These are phyloP conservation scores for Umbelopsis isabellina DNA, from an alignment of 192 early-diverging fungal genomes.

Conservation along the genomic window DNA sequence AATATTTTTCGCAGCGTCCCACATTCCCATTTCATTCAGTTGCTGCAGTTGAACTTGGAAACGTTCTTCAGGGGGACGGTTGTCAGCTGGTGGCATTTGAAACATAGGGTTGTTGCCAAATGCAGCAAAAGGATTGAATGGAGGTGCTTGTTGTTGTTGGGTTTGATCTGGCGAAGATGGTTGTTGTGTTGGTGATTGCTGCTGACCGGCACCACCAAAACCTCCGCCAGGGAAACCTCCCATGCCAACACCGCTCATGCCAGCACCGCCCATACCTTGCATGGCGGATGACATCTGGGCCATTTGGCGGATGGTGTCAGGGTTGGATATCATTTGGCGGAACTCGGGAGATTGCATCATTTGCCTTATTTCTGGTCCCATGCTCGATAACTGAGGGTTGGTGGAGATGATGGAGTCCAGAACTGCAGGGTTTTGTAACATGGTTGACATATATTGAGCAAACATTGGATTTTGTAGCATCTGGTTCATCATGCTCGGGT, in stretches of 20 bases:
- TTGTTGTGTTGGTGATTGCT: conserved; percentile 31
- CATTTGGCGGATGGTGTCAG: conserved; percentile 75
- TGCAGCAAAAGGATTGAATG: conserved; percentile 52
- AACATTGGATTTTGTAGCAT: conserved; percentile 88
- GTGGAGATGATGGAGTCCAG: conserved; percentile 81
- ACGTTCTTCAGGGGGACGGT: conserved; percentile 62
- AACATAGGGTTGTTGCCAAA: conserved; percentile 38
- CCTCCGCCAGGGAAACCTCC: conserved; percentile 31
- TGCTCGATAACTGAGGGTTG: conserved; percentile 79
- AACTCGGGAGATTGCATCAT: conserved; percentile 82
- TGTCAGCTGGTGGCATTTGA: conserved; percentile 28
- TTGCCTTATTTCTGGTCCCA: conserved; percentile 86
- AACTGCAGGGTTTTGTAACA: conserved; percentile 85
- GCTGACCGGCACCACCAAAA: conserved; percentile 27
- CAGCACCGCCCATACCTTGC: conserved; percentile 34
- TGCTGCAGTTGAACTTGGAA: conserved; percentile 81
- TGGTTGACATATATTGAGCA: conserved; percentile 77
- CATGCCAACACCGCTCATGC: too few relatives aligned
- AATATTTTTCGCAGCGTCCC: conserved; percentile 87
- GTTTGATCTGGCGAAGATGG: conserved; percentile 26
- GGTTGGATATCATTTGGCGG: conserved; percentile 84
- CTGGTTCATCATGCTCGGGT: conserved; percentile 65
- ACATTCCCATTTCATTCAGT: conserved; percentile 96
- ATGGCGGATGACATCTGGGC: conserved; percentile 63
- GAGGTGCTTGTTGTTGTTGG: conserved; percentile 32